Evolutionary conservation across 805 yeast species (phyloP).

Genomic region (Clavispora vitiphila): DNA sequence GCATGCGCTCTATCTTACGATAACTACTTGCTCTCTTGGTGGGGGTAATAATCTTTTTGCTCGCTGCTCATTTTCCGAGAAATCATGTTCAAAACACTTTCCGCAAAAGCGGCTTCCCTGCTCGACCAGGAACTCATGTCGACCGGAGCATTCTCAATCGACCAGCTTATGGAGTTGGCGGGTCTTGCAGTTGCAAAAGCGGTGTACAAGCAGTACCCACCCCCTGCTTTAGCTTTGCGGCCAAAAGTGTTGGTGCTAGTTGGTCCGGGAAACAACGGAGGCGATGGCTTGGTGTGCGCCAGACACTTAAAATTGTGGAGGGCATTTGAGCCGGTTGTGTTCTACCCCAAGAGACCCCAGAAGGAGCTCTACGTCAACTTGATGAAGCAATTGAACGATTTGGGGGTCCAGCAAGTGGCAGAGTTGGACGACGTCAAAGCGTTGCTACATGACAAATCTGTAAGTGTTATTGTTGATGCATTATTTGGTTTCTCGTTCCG

Average conservation of each 20-base stretch:
- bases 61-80: no score
- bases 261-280: slow-evolving; percentile 97
- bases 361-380: slow-evolving; percentile 56
- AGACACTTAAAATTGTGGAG: slow-evolving; percentile 74
- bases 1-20: neutral
- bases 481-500: slow-evolving; percentile 91
- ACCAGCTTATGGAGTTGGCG: slow-evolving; percentile 93
- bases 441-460: slow-evolving; percentile 10
- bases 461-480: slow-evolving; percentile 59
- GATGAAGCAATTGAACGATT: slow-evolving; percentile 58
- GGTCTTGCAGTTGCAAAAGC: slow-evolving; percentile 94
- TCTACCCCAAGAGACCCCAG: slow-evolving; percentile 65
- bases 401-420: slow-evolving; percentile 56
- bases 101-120: slow-evolving; percentile 58
- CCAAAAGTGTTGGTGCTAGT: slow-evolving; percentile 59
- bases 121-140: slow-evolving; percentile 88
- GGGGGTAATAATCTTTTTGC: no score
- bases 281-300: slow-evolving; percentile 95
- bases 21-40: neutral
- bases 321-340: slow-evolving; percentile 71
- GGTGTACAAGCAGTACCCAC: slow-evolving; percentile 64
- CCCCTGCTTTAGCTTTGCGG: slow-evolving; percentile 13
- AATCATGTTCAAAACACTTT: slow-evolving; percentile 24
- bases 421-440: slow-evolving; percentile 29
- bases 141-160: slow-evolving; percentile 71